phyloP scores from a whole-genome alignment of 1,139 yeast genomes.

The Suhomyces coccinellae region DNA sequence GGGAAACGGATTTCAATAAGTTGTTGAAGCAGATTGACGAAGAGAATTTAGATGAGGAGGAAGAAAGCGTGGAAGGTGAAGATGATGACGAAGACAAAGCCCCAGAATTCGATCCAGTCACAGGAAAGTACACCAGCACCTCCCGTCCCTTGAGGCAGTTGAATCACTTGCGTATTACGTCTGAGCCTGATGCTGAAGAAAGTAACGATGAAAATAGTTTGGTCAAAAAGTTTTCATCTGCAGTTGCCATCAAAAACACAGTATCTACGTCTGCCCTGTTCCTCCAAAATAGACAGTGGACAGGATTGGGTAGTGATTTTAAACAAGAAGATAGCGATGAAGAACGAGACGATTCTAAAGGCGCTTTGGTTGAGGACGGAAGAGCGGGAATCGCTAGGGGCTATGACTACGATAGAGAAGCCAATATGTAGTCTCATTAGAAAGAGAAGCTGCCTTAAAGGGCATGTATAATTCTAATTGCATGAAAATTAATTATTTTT shows the following conservation, averaged over 20 bases:
- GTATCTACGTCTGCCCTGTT: conserved; percentile 86
- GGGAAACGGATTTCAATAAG: conserved; percentile 78
- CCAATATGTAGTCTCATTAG: neutral
- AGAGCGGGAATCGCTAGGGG: conserved; percentile 88
- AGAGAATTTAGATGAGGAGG: conserved; percentile 19
- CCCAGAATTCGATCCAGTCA: conserved; percentile 86
- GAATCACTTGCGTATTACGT: conserved; percentile 61
- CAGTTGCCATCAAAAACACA: conserved; percentile 69
- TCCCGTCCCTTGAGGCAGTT: conserved; percentile 74
- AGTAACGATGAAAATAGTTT: conserved; percentile 28
- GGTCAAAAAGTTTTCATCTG: conserved; percentile 58
- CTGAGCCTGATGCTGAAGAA: conserved; percentile 27
- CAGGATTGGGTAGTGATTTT: conserved; percentile 88
- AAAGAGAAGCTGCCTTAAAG: no score
- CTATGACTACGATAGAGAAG: conserved; percentile 44
- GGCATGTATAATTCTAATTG: neutral
- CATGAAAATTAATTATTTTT: no score
- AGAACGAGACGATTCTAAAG: conserved; percentile 45
- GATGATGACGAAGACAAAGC: conserved; percentile 41
- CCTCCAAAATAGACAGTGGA: conserved; percentile 78
- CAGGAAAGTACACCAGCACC: conserved; percentile 69
- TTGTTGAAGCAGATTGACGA: conserved; percentile 40
- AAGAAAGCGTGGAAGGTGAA: conserved; percentile 14
- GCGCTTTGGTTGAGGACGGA: conserved; percentile 80
- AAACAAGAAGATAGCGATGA: conserved; percentile 33